Evolutionary conservation across 768 basidiomycete genomes (phyloP), one percentile per base, ranked within the genome.

Genomic region (Psilocybe cubensis): DNA sequence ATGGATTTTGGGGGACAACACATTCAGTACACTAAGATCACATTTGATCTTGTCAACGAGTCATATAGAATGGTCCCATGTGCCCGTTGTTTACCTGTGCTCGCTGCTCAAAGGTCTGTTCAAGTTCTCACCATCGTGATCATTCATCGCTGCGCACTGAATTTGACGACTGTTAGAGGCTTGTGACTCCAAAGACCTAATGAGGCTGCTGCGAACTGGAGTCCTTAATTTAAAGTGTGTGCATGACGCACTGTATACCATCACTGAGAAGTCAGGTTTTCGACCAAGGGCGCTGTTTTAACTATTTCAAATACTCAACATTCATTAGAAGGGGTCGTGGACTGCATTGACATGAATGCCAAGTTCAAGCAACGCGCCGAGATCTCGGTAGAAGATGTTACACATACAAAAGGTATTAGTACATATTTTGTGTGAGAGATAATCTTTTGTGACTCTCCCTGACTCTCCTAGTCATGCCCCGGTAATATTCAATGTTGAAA

Each of bases 351-450:
- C 35, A 12, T 38, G 35, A 38, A 38, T 38, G 35, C 35, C 35
- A 38, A 38, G 35, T 38, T 14, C 35, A 38, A 1, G 35, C 35
- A n/a, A 38, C n/a, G 5, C 35, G 35, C 35, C 35, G 35, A 38
- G n/a, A 38, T 38, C 8, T 38, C 35, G 35, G 14, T 54, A 42
- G 42, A 51, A 20, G 47, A 54, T 59, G 57, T 41, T 58, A 54
- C 56, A 63, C 58, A 55, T 58, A 63, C 58, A 55, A 46, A 46
- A 31, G 24, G 33, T 58, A 57, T 46, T 63, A 43, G 58, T 60
- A 63, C 55, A 63, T 21, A 61, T 57, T 57, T 60, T 54, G 31
- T 45, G 50, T 48, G 56, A 42, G 59, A 55, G 48, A 28, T 52
- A 28, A 44, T 55, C 58, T 60, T 60, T 60, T 63, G 56, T 57